Conservation (phyloP, 1,284 basidiomycete genomes). For the Garcileccinum viscosum region DNA sequence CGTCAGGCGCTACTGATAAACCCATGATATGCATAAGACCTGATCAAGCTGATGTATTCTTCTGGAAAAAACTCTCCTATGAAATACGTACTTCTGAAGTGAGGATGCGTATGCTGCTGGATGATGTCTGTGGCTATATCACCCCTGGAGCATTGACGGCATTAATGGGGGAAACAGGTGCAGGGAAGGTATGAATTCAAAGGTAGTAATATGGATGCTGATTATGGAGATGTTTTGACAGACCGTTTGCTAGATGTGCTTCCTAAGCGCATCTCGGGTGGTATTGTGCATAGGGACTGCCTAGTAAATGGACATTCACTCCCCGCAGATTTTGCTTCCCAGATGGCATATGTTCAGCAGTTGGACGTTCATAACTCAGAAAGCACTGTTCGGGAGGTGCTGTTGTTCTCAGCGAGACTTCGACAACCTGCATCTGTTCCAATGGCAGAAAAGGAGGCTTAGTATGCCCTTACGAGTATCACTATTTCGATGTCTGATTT, state of each 20-base stretch:
- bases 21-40: slow-evolving; percentile 21
- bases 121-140: slow-evolving; percentile 84
- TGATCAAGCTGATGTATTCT: slow-evolving; percentile 55
- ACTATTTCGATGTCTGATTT: neutral
- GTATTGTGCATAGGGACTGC: slow-evolving; percentile 75
- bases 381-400: slow-evolving; percentile 81
- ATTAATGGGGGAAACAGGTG: slow-evolving; percentile 82
- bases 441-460: slow-evolving; percentile 76
- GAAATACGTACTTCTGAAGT: slow-evolving; percentile 46
- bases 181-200: slow-evolving; percentile 59
- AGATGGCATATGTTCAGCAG: slow-evolving; percentile 78
- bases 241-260: slow-evolving; percentile 86
- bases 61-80: slow-evolving; percentile 69
- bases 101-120: slow-evolving; percentile 63
- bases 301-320: slow-evolving; percentile 78
- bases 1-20: neutral
- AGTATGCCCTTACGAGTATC: slow-evolving; percentile 48
- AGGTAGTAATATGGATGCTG: neutral
- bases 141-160: slow-evolving; percentile 79
- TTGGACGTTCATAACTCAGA: slow-evolving; percentile 76
- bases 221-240: slow-evolving; percentile 42
- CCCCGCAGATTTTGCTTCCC: slow-evolving; percentile 74
- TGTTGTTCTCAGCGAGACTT: slow-evolving; percentile 82
- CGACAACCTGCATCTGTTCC: slow-evolving; percentile 77
- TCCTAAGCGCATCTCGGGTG: slow-evolving; percentile 74